Base-by-base conservation (phyloP, 805 yeast genomes). In the Naumovozyma dairenensis region DNA sequence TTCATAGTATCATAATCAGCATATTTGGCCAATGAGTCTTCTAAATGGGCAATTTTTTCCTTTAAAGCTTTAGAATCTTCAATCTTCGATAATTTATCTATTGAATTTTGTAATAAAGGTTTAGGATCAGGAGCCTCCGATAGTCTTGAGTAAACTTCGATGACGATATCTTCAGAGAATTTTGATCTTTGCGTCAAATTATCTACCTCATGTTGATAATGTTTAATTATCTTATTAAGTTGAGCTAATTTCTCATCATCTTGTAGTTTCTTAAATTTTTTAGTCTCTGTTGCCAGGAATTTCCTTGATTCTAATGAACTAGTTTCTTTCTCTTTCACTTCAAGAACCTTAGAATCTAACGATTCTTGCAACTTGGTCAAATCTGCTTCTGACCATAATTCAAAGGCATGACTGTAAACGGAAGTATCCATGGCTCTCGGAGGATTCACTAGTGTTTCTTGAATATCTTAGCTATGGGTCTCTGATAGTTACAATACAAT, bases 111-210 rank as follows among this genome's bases (percentile, higher is more conserved):
- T 37, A 89, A 60, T 27, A 87, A 57, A 4, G 94, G 93, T 40
- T 70, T 73, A 1, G 97, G 97, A 60, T 89, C 96, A 0, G 96
- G 96, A 0, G 93, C 87, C 54, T 87, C 95, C 4, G 86, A 83
- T 4, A 89, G 61, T 12, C 74, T 65, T 36, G 83, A 65, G 61
- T 89, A 89, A 16, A 83, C 65, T 14, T 77, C 74, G 53, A 86
- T 72, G 49, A 92, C 80, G 20, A 76, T 67, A 25, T 69, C 64
- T 49, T 92, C 97, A 1, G 82, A 74, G 29, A 57, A 64, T 51
- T 87, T 84, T 35, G 83, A 76, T 42, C 92, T 74, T 44, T 74
- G 73, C 2, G 96, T 83, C 43, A 89, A 63, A 27, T 67, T 63
- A 54, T 89, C 98, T 48, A 89, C 82, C 52, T 86, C 96, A 36